Evolutionary conservation across 495 filamentous ascomycete species (phyloP).

Genomic region (Trichocladium uniseriatum): DNA sequence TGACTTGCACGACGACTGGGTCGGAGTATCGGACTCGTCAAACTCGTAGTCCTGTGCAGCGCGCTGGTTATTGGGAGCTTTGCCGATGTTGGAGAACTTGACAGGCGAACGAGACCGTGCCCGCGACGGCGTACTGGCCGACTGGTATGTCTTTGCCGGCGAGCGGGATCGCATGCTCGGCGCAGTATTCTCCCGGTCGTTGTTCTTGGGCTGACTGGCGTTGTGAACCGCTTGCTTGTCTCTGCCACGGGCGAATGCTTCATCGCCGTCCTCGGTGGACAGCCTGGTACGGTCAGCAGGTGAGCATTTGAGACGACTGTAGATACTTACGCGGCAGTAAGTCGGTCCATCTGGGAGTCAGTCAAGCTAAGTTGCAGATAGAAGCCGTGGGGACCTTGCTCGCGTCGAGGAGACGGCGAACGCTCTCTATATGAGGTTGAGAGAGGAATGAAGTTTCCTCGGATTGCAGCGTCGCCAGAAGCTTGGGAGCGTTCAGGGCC

Average conservation of each 20-base stretch:
- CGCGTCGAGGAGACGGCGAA: slow-evolving; percentile 6
- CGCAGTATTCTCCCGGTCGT: neutral
- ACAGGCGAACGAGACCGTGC: slow-evolving; percentile 18
- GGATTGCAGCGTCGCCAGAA: slow-evolving; percentile 11
- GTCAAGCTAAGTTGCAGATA: slow-evolving; percentile 21
- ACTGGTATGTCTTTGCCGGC: slow-evolving; percentile 5
- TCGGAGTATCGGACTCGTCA: neutral
- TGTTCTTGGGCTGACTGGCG: neutral
- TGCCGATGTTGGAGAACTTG: slow-evolving; percentile 8
- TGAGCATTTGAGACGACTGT: accelerated
- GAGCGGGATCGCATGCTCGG: slow-evolving; percentile 14
- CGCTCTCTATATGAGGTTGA: slow-evolving; percentile 7
- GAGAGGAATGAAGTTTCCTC: slow-evolving; percentile 21
- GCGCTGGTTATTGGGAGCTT: slow-evolving; percentile 4
- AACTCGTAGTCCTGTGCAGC: neutral
- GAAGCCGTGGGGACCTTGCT: neutral
- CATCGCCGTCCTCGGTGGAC: slow-evolving; percentile 6
- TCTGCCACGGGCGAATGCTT: neutral
- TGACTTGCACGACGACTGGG: slow-evolving; percentile 5
- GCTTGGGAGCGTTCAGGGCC: neutral
- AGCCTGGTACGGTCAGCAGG: neutral
- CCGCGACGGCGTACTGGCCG: slow-evolving; percentile 1
- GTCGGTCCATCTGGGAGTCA: slow-evolving; percentile 20
- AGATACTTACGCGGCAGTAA: slow-evolving; percentile 17
- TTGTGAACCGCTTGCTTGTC: neutral